A percentile compares a stretch with the other conserved stretches of the same genome.
Evolutionary conservation across 2,329 filamentous ascomycete species (phyloP).

Genomic region (Arachnopeziza araneosa): DNA sequence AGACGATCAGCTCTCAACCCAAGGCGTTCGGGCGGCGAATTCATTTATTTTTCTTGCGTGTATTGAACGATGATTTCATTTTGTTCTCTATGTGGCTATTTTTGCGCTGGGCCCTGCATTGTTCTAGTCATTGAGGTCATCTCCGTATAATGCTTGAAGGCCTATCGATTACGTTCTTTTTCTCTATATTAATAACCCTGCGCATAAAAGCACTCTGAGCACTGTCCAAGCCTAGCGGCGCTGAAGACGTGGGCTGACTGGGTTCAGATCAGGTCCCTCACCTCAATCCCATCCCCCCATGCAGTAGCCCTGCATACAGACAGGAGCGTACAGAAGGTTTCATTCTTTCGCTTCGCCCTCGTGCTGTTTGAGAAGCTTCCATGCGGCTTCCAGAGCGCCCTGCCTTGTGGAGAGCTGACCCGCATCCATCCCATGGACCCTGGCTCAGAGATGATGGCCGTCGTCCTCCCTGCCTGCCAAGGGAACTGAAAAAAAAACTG

Average conservation of each 20-base stretch:
- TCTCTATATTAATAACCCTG: not conserved
- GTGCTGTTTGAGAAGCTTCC: not conserved
- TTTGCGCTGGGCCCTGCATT: constrained; percentile 5
- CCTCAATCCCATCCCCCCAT: not conserved
- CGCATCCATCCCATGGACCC: not conserved
- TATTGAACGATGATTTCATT: not conserved
- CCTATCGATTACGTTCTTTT: constrained; percentile 7
- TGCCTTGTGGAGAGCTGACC: not conserved
- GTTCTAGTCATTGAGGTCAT: not conserved
- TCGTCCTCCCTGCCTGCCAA: constrained; percentile 8
- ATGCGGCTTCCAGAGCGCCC: constrained; percentile 6
- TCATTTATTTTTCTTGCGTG: constrained; percentile 2
- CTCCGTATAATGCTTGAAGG: constrained; percentile 3
- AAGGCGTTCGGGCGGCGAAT: not conserved
- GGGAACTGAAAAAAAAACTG: not conserved
- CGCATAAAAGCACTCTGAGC: constrained; percentile 1
- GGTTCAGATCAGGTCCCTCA: not conserved
- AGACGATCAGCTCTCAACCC: not conserved
- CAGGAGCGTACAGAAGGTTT: not conserved
- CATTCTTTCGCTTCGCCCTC: not conserved
- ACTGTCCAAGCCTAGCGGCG: not conserved
- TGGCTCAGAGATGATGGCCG: not conserved
- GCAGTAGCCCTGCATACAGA: not conserved
- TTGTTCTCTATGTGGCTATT: not conserved
- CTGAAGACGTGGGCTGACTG: not conserved